phyloP scores from a whole-genome alignment of 306 rosid genomes.

The Prunus kanzakura region DNA sequence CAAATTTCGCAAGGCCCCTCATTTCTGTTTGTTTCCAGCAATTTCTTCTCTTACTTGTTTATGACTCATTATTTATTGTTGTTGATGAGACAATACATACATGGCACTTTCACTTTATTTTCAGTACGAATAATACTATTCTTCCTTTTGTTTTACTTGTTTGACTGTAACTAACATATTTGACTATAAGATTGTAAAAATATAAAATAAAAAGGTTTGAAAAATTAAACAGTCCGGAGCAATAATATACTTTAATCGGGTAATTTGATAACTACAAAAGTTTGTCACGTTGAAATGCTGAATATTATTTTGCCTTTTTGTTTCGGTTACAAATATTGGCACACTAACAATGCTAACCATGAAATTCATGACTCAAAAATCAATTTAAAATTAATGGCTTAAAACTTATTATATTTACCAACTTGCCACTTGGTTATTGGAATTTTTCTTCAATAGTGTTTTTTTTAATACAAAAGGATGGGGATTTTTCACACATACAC shows the following conservation, averaged over 20 bases:
- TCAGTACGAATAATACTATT: background rate
- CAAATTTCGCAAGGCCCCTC: no score
- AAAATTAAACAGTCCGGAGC: background rate
- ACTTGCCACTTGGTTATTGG: no score
- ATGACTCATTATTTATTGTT: background rate
- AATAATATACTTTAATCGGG: background rate
- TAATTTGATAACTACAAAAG: background rate
- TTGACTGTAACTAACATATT: background rate
- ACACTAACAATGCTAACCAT: background rate
- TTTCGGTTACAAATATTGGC: no score
- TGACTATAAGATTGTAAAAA: background rate
- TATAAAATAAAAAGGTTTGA: background rate
- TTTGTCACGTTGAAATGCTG: no score
- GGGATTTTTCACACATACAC: no score
- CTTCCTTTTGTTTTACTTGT: background rate
- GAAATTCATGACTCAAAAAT: background rate
- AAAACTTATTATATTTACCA: no score
- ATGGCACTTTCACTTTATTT: background rate
- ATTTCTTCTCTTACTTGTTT: background rate
- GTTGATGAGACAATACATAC: background rate
- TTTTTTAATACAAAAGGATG: no score
- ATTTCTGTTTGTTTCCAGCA: no score
- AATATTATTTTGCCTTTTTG: no score
- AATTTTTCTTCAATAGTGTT: no score
- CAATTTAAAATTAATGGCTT: no score